A percentile compares a stretch with the other conserved stretches of the same genome.
Evolutionary conservation across 306 rosid species (phyloP).

Genomic region (Psophocarpus tetragonolobus): DNA sequence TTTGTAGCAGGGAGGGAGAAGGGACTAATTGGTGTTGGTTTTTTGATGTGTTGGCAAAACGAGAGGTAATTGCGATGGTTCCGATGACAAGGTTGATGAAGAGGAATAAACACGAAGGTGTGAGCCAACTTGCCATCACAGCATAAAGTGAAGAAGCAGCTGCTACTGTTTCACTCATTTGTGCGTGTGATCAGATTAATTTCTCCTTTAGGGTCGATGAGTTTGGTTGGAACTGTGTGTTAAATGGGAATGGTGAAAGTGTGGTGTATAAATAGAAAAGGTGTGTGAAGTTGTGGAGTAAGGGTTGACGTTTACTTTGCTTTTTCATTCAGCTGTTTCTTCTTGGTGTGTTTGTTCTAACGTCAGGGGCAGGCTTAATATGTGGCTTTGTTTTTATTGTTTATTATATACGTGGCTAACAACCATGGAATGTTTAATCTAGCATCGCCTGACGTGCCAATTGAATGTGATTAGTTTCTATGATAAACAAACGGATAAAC

Average conservation of each 20-base stretch:
- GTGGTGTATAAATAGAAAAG: not conserved
- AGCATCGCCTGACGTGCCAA: not conserved
- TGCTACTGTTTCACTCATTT: not conserved
- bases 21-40: conserved; percentile 31
- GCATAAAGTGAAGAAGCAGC: conserved; percentile 22
- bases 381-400: not conserved
- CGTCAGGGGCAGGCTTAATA: not conserved
- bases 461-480: not conserved
- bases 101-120: conserved; percentile 66
- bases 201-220: not conserved
- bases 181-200: not conserved
- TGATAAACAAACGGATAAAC: not conserved
- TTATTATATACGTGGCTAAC: not conserved
- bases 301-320: conserved; percentile 14
- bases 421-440: not conserved
- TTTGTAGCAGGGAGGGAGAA: conserved; percentile 50
- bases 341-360: not conserved
- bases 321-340: not conserved
- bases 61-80: conserved; percentile 53
- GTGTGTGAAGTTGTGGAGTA: not conserved
- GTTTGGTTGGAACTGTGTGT: not conserved
- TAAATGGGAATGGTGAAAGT: not conserved
- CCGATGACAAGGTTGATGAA: conserved; percentile 69
- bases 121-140: conserved; percentile 48
- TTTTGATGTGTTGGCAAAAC: conserved; percentile 30